Conservation (phyloP, 2,329 filamentous ascomycete species). For the Tolypocladium ovalisporum region DNA sequence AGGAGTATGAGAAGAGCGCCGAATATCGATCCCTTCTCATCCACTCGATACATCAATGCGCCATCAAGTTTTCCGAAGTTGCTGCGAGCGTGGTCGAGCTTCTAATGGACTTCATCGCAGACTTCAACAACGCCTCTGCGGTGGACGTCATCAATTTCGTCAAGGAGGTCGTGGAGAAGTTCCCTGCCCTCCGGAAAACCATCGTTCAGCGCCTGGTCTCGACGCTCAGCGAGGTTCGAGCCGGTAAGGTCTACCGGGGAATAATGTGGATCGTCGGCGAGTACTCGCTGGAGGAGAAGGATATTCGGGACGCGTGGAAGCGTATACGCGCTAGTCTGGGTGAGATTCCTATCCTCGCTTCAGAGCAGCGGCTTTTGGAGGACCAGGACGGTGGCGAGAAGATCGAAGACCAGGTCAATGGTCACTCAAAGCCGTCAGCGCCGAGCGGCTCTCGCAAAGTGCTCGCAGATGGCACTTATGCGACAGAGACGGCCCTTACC, state of each 20-base stretch:
- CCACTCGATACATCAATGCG: conserved; percentile 94
- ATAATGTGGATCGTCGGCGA: conserved; percentile 97
- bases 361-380: conserved; percentile 84
- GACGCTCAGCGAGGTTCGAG: conserved; percentile 84
- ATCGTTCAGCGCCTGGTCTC: conserved; percentile 85
- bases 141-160: conserved; percentile 98
- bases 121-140: conserved; percentile 94
- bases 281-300: conserved; percentile 86
- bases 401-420: conserved; percentile 60
- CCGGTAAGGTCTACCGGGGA: conserved; percentile 93
- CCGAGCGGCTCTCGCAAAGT: conserved; percentile 84
- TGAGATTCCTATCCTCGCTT: conserved; percentile 92
- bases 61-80: conserved; percentile 98
- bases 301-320: conserved; percentile 96
- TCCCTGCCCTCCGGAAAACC: conserved; percentile 75
- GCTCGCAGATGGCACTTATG: conserved; percentile 92
- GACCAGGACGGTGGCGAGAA: conserved; percentile 65
- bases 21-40: conserved; percentile 94
- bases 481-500: conserved; percentile 90
- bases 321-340: conserved; percentile 86
- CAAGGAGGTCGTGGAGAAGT: conserved; percentile 98
- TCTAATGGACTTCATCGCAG: conserved; percentile 97
- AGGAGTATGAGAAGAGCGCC: conserved; percentile 96
- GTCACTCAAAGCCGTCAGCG: conserved; percentile 62
- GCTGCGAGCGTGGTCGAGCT: conserved; percentile 92